These are phyloP conservation scores for Metarhizium guizhouense DNA, from an alignment of 2,329 filamentous ascomycete genomes.

Conservation along the genomic window DNA sequence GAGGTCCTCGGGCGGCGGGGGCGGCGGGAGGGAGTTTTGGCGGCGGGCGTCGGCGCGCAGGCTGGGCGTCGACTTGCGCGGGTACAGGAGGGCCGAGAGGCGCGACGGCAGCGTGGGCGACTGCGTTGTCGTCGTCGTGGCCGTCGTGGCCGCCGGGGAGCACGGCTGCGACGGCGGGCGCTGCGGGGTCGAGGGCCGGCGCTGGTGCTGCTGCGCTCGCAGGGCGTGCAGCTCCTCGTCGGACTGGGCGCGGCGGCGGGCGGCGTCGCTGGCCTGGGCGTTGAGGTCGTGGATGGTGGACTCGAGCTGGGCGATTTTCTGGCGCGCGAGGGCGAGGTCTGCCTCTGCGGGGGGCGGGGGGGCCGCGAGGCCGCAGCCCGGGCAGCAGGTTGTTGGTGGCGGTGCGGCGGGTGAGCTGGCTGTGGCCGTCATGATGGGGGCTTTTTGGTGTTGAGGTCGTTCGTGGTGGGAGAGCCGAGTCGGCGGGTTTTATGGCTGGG, in stretches of 20 bases:
- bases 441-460: conserved; percentile 11
- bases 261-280: conserved; percentile 57
- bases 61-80: conserved; percentile 32
- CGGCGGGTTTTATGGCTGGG: too few relatives aligned
- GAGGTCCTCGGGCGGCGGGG: conserved; percentile 39
- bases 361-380: conserved; percentile 36
- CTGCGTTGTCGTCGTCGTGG: conserved; percentile 8
- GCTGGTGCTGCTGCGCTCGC: neutral
- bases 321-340: conserved; percentile 44
- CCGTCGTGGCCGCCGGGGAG: conserved; percentile 39
- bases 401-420: conserved; percentile 14
- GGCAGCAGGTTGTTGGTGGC: conserved; percentile 34
- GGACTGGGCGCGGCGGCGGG: conserved; percentile 65
- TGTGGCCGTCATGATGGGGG: neutral
- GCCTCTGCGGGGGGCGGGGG: conserved; percentile 21
- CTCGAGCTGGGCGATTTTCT: conserved; percentile 60
- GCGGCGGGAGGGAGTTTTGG: neutral
- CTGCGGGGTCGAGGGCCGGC: conserved; percentile 5
- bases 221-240: conserved; percentile 21
- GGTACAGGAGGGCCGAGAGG: conserved; percentile 34
- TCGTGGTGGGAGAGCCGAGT: conserved; percentile 1
- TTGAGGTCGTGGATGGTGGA: conserved; percentile 61
- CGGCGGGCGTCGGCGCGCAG: conserved; percentile 10
- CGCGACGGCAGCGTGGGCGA: conserved; percentile 27
- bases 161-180: conserved; percentile 17